Base-by-base conservation (phyloP, 805 yeast species). In the Cyberlindnera suaveolens region DNA sequence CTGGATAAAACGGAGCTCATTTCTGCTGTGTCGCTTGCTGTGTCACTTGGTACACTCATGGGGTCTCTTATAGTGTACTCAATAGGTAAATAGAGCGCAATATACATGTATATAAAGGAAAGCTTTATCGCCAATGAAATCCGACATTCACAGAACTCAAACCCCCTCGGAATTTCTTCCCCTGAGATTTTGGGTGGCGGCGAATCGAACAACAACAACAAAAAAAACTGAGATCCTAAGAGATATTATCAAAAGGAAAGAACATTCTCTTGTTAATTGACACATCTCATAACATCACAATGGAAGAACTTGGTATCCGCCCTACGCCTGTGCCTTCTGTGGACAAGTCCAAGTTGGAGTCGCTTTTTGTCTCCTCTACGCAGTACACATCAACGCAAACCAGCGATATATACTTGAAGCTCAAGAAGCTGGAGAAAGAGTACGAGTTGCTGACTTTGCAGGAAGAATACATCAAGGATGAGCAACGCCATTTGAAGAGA, bases 381-480 rank as follows among this genome's bases (percentile, higher is more conserved):
- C 57, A 47, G 17, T 35, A 31, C 34, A 7, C 40, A 15, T 31
- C 44, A 15, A 34, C 36, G 27, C 53, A 51, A 33, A 19, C 45
- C 16, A 27, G 39, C 15, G 98, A 93, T 62, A 84, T 84, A 32
- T 93, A 93, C 66, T 68, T 87, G 52, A 84, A 77, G 54, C 72
- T 91, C 55, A 95, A 93, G 74, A 85, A 80, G 61, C 74, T 93
- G 50, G 95, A 95, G 62, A 88, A 90, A 53, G 96, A 91, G 61
- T 75, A 86, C 57, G 96, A 91, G 54, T 70, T 93, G 40, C 68
- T 93, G 49, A 68, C 76, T 46, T 72, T 93, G 51, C 99, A 93
- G 66, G 99, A 93, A 64, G 97, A 90, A 47, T 95, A 91, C 64
- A 89, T 93, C 62, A 93, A 95, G 61, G 99, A 93, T 64, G 99